Conservation (phyloP, 2,329 filamentous ascomycete genomes). For the Colletotrichum sp. region DNA sequence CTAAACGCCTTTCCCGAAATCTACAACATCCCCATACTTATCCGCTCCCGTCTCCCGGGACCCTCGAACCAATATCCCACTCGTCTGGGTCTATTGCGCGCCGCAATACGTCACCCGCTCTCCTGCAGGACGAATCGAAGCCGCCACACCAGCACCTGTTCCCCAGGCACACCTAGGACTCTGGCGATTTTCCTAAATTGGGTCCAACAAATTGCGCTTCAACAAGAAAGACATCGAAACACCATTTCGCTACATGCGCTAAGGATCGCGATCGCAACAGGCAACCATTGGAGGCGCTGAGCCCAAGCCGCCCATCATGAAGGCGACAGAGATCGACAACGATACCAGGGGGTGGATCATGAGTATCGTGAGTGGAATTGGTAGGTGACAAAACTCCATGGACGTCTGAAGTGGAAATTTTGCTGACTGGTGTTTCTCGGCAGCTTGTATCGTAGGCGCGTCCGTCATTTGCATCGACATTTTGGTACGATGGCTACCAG, state of each 20-base stretch:
- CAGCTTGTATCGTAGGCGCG: conserved; percentile 75
- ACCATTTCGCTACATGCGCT: not conserved
- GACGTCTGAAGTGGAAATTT: not conserved
- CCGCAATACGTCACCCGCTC: conserved; percentile 12
- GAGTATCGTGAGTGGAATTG: conserved; percentile 79
- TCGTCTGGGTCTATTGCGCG: not conserved
- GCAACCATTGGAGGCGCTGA: conserved; percentile 11
- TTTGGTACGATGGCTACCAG: conserved; percentile 73
- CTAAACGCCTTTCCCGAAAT: not conserved
- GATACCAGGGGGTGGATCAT: conserved; percentile 95
- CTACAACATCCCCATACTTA: not conserved
- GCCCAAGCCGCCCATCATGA: conserved; percentile 38
- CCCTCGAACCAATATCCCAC: not conserved
- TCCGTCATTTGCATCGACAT: conserved; percentile 88
- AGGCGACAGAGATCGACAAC: conserved; percentile 61
- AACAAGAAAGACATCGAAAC: not conserved
- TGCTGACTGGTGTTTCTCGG: conserved; percentile 20
- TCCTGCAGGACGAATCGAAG: not conserved
- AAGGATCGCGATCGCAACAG: conserved; percentile 1
- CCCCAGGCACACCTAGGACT: not conserved
- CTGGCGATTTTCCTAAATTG: not conserved
- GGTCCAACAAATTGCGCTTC: not conserved
- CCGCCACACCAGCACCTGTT: conserved; percentile 3
- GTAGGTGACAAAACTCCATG: conserved; percentile 43
- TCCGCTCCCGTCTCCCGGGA: not conserved